phyloP scores from a whole-genome alignment of 305 asterid genomes.

The Fraxinus platypoda region DNA sequence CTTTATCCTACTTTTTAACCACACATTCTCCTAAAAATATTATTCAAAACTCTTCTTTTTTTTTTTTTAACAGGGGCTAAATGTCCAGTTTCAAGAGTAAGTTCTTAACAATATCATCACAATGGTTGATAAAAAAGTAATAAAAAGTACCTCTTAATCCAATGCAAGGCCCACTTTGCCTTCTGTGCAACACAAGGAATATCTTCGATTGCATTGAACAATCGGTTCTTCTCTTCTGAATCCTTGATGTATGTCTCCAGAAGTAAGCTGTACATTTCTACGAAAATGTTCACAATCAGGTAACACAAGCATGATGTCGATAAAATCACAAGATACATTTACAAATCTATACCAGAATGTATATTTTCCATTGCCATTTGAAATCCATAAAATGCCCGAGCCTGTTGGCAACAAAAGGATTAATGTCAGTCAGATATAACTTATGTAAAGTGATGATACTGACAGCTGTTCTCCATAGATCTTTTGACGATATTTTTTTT shows the following conservation, averaged over 20 bases:
- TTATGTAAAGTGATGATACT: not conserved
- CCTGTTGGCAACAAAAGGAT: constrained; percentile 39
- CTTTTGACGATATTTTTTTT: not conserved
- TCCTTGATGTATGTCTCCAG: constrained; percentile 76
- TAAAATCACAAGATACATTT: not conserved
- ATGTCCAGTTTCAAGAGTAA: not conserved
- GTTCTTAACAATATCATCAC: not conserved
- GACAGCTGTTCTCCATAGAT: not conserved
- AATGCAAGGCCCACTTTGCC: constrained; percentile 77
- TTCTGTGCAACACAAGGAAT: constrained; percentile 64
- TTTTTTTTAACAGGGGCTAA: not conserved
- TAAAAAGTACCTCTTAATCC: constrained; percentile 60
- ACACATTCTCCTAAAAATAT: no score
- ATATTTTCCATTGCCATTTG: constrained; percentile 73
- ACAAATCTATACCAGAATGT: constrained; percentile 60
- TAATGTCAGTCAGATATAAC: constrained; percentile 15
- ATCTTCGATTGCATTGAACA: constrained; percentile 62
- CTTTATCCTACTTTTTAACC: no score
- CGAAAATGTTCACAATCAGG: constrained; percentile 26
- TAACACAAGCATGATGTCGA: constrained; percentile 7
- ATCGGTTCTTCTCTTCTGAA: constrained; percentile 51
- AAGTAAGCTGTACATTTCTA: constrained; percentile 86
- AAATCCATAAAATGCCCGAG: constrained; percentile 78
- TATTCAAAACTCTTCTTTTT: no score
- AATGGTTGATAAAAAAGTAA: not conserved